Conservation (phyloP, 116 monocot genomes). For the Phalaenopsis hybrid region DNA sequence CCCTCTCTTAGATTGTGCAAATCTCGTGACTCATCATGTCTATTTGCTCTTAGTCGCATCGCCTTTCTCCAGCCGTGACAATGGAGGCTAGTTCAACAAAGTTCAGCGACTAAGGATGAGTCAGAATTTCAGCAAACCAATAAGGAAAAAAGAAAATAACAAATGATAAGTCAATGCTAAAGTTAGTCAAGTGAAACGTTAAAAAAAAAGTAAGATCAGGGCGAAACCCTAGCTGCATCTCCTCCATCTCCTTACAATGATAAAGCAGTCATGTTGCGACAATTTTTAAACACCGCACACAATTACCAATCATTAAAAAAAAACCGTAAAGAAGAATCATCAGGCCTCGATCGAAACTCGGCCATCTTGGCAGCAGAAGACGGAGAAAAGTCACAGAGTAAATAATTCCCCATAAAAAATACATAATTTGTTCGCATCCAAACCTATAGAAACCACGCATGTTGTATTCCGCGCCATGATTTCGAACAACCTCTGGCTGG, state of each 20-base stretch:
- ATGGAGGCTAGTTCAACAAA: no score
- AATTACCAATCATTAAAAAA: background rate
- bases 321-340: background rate
- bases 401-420: background rate
- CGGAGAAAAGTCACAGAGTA: background rate
- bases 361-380: background rate
- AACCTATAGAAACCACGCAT: conserved; percentile 6
- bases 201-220: background rate
- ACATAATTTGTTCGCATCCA: background rate
- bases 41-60: no score
- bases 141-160: background rate
- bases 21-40: no score
- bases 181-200: background rate
- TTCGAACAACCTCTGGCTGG: background rate
- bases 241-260: background rate
- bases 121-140: background rate
- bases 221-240: background rate
- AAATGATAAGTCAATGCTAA: background rate
- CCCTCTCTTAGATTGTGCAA: no score
- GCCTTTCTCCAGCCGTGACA: no score
- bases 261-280: background rate
- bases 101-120: no score
- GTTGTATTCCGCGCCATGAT: conserved; percentile 9
- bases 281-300: background rate
- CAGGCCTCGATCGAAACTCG: background rate